Percentiles rank a stretch among this genome's conserved stretches.
Conservation (phyloP, 768 basidiomycete genomes). For the Boletus sp. region DNA sequence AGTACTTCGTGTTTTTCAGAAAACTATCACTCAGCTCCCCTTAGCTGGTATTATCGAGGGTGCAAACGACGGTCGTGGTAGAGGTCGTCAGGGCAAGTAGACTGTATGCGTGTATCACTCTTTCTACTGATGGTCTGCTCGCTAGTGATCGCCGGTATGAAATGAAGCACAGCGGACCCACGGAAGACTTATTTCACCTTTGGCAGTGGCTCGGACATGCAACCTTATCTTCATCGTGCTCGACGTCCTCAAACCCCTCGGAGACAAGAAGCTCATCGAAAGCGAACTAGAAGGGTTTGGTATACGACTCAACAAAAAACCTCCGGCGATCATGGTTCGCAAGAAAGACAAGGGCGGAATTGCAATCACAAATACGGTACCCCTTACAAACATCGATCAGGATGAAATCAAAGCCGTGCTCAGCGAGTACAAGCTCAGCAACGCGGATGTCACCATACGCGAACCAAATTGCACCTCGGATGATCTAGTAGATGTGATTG, state of each 20-base stretch:
- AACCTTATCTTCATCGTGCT: slow-evolving; percentile 98
- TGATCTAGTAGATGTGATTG: slow-evolving; percentile 95
- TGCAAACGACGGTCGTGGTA: slow-evolving; percentile 92
- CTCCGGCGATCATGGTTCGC: slow-evolving; percentile 81
- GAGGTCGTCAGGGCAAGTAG: slow-evolving; percentile 86
- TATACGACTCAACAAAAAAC: slow-evolving; percentile 92
- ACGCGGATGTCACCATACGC: slow-evolving; percentile 89
- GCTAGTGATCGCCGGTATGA: slow-evolving; percentile 74
- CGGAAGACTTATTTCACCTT: slow-evolving; percentile 3
- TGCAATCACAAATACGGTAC: slow-evolving; percentile 94
- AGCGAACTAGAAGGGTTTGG: slow-evolving; percentile 97
- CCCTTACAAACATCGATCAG: slow-evolving; percentile 91
- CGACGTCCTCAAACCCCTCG: slow-evolving; percentile 97
- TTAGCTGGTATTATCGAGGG: slow-evolving; percentile 97
- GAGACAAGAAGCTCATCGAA: slow-evolving; percentile 91
- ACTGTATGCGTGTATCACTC: slow-evolving; percentile 15
- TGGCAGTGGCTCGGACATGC: slow-evolving; percentile 90
- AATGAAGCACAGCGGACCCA: not conserved
- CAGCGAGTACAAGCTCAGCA: slow-evolving; percentile 88
- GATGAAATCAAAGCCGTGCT: slow-evolving; percentile 95
- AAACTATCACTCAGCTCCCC: slow-evolving; percentile 15
- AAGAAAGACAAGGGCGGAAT: slow-evolving; percentile 90
- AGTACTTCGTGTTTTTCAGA: slow-evolving; percentile 28
- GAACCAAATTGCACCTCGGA: slow-evolving; percentile 91
- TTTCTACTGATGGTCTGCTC: slow-evolving; percentile 9